These are phyloP conservation scores for Geranium rotundifolium DNA, from an alignment of 345 rosid species.

Conservation along the genomic window DNA sequence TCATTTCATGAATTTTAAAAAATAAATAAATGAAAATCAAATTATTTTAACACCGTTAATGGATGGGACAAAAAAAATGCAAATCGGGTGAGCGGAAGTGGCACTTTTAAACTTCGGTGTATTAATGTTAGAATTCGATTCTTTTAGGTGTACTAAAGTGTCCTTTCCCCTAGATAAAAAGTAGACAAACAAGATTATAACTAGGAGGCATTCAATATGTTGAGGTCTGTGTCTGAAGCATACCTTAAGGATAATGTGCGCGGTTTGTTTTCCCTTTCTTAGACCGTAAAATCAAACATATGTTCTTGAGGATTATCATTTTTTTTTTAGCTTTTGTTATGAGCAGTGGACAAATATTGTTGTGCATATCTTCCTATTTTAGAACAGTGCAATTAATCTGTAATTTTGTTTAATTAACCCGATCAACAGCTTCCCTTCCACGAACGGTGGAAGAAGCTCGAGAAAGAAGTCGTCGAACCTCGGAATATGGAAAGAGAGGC, in stretches of 20 bases:
- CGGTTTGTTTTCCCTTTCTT: not conserved
- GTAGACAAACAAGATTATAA: not conserved
- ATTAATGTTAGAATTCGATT: too few species aligned
- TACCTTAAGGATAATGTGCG: not conserved
- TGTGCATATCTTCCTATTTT: not conserved
- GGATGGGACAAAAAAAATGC: too few species aligned
- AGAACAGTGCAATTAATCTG: not conserved
- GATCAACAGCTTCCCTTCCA: constrained; percentile 73
- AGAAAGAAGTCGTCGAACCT: constrained; percentile 88
- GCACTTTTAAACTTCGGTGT: too few species aligned
- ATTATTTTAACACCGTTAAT: too few species aligned
- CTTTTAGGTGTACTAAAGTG: too few species aligned
- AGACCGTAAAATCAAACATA: not conserved
- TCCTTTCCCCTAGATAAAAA: too few species aligned
- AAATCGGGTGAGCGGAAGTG: too few species aligned
- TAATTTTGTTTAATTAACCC: constrained; percentile 9
- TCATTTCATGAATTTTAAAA: too few species aligned
- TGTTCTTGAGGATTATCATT: not conserved
- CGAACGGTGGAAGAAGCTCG: constrained; percentile 96
- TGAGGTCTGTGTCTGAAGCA: not conserved
- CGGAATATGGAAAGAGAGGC: constrained; percentile 73
- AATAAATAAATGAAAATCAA: too few species aligned
- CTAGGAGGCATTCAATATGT: not conserved
- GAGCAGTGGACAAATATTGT: not conserved
- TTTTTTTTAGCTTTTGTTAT: not conserved